Base-by-base conservation (phyloP, 2,329 filamentous ascomycete species). In the Phaeoacremonium minimum region DNA sequence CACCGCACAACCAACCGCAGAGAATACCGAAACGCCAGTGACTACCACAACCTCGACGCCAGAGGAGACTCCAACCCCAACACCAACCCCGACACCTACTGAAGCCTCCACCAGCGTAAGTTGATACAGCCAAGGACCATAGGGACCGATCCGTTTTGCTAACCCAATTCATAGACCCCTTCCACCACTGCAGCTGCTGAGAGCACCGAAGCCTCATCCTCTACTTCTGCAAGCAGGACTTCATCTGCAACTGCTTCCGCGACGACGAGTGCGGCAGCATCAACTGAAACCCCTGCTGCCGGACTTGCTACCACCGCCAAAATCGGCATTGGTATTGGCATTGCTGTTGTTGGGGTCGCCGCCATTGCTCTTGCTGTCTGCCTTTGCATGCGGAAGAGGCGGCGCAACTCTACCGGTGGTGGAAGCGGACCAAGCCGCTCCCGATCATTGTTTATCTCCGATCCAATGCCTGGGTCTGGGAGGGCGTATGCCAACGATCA, bases 391-490 rank as follows among this genome's bases (percentile, higher is more conserved):
- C 56, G 59, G 36, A 52, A 55, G 18, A 56, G 50, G 34, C 52
- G 48, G 39, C n/a, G 39, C 53, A 29, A 48, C 42, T 12, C 36
- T 46, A 14, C 36, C 46, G n/a, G n/a, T n/a, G n/a, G n/a, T 32
- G 29, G 36, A 15, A 38, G 39, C 36, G 44, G 49, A 38, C 55
- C 51, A 28, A 55, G n/a, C n/a, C n/a, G n/a, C n/a, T n/a, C n/a
- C n/a, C n/a, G n/a, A n/a, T n/a, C n/a, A n/a, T n/a, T 67, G 43
- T 57, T 72, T 30, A 76, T 77, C 40, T 75, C 72, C 1, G 63
- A 69, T 15, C 73, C 75, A 3, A 63, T 77, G 50, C 63, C 68
- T 4, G 66, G 61, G 13, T 61, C 66, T 5, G 69, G 68, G 12
- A 61, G 61, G 15, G 47, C 50, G 15, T 67, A 63, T 37, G 57